Conservation (phyloP, 2,329 filamentous ascomycete species). For the Coniochaeta ligniaria region DNA sequence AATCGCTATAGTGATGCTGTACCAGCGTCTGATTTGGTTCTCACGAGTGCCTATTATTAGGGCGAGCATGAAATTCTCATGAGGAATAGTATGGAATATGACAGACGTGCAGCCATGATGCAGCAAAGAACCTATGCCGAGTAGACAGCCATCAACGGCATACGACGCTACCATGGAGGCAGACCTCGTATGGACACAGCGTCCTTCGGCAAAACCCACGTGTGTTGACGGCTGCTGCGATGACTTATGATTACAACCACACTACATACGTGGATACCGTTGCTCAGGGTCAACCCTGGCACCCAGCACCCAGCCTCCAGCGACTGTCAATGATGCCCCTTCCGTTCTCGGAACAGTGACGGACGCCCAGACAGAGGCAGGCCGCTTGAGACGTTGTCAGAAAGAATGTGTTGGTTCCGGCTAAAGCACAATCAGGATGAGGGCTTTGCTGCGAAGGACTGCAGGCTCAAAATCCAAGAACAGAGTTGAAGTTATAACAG, state of each 20-base stretch:
- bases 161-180: too few species aligned
- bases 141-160: too few species aligned
- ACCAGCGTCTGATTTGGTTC: not conserved
- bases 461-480: not conserved
- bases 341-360: not conserved
- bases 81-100: too few species aligned
- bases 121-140: too few species aligned
- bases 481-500: not conserved
- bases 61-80: not conserved
- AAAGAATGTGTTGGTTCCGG: not conserved
- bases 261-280: not conserved
- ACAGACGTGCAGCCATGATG: too few species aligned
- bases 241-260: not conserved
- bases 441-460: not conserved
- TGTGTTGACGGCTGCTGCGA: not conserved
- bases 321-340: not conserved
- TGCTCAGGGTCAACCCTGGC: not conserved
- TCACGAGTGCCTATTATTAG: not conserved
- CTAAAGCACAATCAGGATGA: not conserved
- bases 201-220: too few species aligned
- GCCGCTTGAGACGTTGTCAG: not conserved
- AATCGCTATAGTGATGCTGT: not conserved
- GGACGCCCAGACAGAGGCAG: not conserved
- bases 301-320: not conserved
- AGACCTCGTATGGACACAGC: too few species aligned